Evolutionary conservation across 2,329 filamentous ascomycete genomes (phyloP).

Genomic region (Pseudopithomyces maydicus): DNA sequence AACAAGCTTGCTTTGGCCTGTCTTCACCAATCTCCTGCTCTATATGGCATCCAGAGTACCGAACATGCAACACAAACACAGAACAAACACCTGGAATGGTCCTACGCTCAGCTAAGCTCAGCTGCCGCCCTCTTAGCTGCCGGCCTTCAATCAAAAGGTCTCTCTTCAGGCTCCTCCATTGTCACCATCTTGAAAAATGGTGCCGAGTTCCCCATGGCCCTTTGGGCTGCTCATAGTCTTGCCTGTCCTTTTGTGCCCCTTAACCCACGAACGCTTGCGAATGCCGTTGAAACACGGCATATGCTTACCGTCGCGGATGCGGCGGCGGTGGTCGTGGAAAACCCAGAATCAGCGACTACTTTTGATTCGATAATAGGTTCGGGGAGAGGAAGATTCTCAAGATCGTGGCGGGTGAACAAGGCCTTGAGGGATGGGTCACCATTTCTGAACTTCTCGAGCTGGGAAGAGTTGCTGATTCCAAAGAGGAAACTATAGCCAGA

Average conservation of each 20-base stretch:
- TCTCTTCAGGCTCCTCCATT: neutral
- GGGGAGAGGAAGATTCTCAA: neutral
- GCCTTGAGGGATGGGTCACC: neutral
- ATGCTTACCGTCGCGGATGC: slow-evolving; percentile 6
- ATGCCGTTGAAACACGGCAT: neutral
- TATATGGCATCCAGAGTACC: neutral
- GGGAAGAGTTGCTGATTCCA: neutral
- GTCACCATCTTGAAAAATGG: slow-evolving; percentile 3
- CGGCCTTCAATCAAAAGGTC: neutral
- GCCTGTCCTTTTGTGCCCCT: slow-evolving; percentile 4
- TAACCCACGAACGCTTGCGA: slow-evolving; percentile 1
- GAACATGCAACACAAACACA: neutral
- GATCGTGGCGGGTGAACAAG: neutral
- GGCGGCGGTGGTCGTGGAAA: slow-evolving; percentile 1
- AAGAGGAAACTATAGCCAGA: neutral
- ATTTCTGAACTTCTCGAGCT: neutral
- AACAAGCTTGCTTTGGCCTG: slow-evolving; percentile 4
- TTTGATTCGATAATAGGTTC: neutral
- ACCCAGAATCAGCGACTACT: neutral
- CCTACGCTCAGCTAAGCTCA: slow-evolving; percentile 1
- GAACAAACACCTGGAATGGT: neutral
- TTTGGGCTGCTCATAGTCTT: slow-evolving; percentile 6
- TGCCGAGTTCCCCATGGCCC: slow-evolving; percentile 1
- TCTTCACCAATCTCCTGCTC: slow-evolving; percentile 1
- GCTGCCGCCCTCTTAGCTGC: neutral